These are phyloP conservation scores for Leucocoprinus leucothites DNA, from an alignment of 768 basidiomycete species.

Conservation along the genomic window DNA sequence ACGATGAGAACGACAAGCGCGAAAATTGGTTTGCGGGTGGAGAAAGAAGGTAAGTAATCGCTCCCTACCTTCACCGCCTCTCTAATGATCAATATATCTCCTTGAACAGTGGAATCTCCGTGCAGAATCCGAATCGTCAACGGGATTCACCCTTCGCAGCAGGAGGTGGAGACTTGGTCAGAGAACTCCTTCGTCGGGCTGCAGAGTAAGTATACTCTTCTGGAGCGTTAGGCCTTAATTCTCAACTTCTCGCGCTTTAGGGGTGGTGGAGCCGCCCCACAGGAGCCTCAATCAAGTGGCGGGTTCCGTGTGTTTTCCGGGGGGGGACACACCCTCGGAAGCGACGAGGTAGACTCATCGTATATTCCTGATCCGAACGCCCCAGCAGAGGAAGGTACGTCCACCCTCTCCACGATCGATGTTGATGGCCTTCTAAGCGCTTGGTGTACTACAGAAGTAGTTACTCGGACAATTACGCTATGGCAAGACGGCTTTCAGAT, in stretches of 20 bases:
- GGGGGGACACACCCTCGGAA: conserved; percentile 81
- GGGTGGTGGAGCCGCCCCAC: conserved; percentile 23
- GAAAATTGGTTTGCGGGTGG: conserved; percentile 93
- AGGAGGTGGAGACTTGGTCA: conserved; percentile 54
- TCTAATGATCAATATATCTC: neutral
- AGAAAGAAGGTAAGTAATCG: conserved; percentile 66
- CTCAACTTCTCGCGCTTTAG: neutral
- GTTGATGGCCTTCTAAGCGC: neutral
- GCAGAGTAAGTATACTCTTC: conserved; percentile 55
- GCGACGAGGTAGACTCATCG: conserved; percentile 81
- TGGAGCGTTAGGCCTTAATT: neutral
- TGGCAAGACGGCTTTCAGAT: conserved; percentile 94
- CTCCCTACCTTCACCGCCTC: conserved; percentile 3
- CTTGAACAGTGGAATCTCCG: conserved; percentile 70
- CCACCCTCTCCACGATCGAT: neutral
- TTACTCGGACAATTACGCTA: conserved; percentile 77
- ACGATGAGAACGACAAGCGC: conserved; percentile 42
- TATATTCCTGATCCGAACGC: conserved; percentile 74
- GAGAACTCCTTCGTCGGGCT: conserved; percentile 77
- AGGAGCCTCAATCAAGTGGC: conserved; percentile 5
- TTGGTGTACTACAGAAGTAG: conserved; percentile 35
- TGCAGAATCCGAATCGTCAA: conserved; percentile 76
- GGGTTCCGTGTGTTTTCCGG: conserved; percentile 51
- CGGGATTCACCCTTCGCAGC: conserved; percentile 28
- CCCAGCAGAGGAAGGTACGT: conserved; percentile 25